These are phyloP conservation scores for Psilocybe cyanescens DNA, from an alignment of 768 basidiomycete species.

Conservation along the genomic window DNA sequence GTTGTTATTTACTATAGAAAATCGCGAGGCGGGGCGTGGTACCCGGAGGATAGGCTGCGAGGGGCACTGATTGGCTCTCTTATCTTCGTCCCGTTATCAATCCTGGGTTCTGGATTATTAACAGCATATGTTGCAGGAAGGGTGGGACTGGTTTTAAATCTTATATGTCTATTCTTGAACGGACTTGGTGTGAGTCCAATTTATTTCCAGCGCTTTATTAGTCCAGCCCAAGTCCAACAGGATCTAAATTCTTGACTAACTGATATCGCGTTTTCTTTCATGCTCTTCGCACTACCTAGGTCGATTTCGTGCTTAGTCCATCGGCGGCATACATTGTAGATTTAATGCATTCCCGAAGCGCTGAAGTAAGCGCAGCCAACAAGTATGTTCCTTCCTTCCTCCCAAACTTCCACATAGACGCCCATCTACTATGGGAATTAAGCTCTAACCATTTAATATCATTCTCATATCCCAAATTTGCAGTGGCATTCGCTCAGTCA, in stretches of 20 bases:
- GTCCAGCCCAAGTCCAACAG: too few relatives aligned
- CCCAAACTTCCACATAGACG: neutral
- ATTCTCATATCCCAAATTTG: neutral
- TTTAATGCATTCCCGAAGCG: conserved; percentile 60
- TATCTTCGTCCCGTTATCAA: conserved; percentile 55
- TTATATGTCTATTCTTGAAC: conserved; percentile 65
- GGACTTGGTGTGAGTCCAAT: conserved; percentile 55
- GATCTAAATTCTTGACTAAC: too few relatives aligned
- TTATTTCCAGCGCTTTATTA: too few relatives aligned
- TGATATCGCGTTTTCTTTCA: too few relatives aligned
- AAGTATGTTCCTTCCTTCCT: conserved; percentile 35
- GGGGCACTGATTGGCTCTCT: conserved; percentile 50
- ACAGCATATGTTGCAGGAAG: conserved; percentile 52
- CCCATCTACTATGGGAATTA: neutral
- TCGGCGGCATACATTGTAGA: conserved; percentile 62
- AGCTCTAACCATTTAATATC: neutral
- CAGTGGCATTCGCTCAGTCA: conserved; percentile 18
- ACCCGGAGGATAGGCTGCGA: conserved; percentile 71
- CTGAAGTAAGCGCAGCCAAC: conserved; percentile 62
- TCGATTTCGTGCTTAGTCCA: conserved; percentile 60
- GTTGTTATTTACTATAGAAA: conserved; percentile 52
- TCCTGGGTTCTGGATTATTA: conserved; percentile 50
- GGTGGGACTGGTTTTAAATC: conserved; percentile 51
- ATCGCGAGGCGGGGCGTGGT: conserved; percentile 57
- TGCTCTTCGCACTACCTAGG: conserved; percentile 33